These are phyloP conservation scores for Acanthamoeba rhysodes DNA, from an alignment of 208 protist genomes.

Conservation along the genomic window DNA sequence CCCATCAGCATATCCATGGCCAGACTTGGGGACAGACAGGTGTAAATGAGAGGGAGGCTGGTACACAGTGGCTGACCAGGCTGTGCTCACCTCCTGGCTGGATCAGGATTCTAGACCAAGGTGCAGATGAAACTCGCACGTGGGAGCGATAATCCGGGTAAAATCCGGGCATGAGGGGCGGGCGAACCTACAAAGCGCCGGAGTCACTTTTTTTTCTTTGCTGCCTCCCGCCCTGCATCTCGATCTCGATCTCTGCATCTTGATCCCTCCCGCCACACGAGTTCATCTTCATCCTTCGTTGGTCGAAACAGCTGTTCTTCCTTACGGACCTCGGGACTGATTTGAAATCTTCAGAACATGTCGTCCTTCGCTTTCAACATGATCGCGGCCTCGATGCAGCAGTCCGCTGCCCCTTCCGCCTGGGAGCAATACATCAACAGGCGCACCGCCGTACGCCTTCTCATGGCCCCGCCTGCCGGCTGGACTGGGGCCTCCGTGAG, in stretches of 20 bases:
- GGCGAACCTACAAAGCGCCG: background rate
- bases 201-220: background rate
- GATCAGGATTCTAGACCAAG: too few species aligned
- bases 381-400: slow-evolving; percentile 45
- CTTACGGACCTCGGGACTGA: background rate
- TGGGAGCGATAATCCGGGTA: background rate
- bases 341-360: background rate
- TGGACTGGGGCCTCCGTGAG: background rate
- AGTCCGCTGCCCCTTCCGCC: background rate
- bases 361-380: slow-evolving; percentile 6
- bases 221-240: background rate
- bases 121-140: too few species aligned
- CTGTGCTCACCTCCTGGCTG: too few species aligned
- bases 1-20: too few species aligned
- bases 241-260: slow-evolving; percentile 20
- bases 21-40: too few species aligned
- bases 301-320: background rate
- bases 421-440: slow-evolving; percentile 40
- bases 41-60: too few species aligned
- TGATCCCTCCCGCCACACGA: background rate
- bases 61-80: too few species aligned
- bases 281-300: background rate
- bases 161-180: background rate
- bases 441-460: background rate
- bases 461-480: background rate